These are phyloP conservation scores for Baorangia bicolor DNA, from an alignment of 768 basidiomycete genomes.

Conservation along the genomic window DNA sequence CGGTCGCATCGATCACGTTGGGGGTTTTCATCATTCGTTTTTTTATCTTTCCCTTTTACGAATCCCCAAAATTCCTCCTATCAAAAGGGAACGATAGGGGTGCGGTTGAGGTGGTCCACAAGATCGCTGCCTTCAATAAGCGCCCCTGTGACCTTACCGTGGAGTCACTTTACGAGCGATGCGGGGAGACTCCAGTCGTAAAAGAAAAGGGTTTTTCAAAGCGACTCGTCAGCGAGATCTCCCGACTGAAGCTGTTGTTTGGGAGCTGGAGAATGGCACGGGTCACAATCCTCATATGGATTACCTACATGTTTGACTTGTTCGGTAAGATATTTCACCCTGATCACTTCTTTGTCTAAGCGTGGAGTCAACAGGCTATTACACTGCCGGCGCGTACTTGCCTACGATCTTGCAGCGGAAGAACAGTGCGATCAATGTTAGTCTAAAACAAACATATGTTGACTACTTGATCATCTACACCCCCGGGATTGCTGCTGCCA, in stretches of 20 bases:
- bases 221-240: too few species aligned
- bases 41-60: constrained; percentile 6
- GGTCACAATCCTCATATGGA: too few species aligned
- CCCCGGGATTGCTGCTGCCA: too few species aligned
- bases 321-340: neutral
- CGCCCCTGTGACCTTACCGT: neutral
- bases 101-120: constrained; percentile 6
- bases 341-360: neutral
- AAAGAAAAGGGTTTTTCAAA: too few species aligned
- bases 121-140: constrained; percentile 1
- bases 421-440: neutral
- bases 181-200: too few species aligned
- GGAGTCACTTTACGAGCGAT: constrained; percentile 2
- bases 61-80: constrained; percentile 4
- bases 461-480: too few species aligned
- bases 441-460: neutral
- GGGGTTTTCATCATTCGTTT: constrained; percentile 3
- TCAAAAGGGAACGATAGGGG: constrained; percentile 1
- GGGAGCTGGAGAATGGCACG: too few species aligned
- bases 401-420: too few species aligned
- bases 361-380: neutral
- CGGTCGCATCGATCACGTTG: constrained; percentile 1
- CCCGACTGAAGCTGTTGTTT: too few species aligned
- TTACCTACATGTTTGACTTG: neutral
- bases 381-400: too few species aligned